phyloP scores from a whole-genome alignment of 75 land plant genomes.

The Azolla pinnata region DNA sequence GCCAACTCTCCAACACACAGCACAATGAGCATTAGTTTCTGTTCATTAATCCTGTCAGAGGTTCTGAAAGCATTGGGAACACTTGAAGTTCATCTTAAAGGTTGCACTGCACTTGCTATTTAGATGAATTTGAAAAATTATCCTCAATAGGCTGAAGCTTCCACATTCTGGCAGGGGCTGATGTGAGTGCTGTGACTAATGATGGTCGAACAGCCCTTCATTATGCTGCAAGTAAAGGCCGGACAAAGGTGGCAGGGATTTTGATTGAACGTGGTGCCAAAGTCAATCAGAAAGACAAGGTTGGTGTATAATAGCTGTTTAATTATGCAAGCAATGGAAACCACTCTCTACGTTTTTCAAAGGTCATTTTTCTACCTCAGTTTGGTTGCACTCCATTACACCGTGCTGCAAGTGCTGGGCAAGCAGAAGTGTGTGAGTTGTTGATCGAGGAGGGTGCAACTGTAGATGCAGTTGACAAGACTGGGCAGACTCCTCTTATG shows the following conservation, averaged over 20 bases:
- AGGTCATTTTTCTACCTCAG: constrained; percentile 23
- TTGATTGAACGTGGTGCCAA: constrained; percentile 68
- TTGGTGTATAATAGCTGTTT: too few relatives aligned
- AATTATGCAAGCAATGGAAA: too few relatives aligned
- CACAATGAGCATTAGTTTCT: too few relatives aligned
- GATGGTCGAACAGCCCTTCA: constrained; percentile 95
- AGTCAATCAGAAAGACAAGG: constrained; percentile 82
- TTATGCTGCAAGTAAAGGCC: constrained; percentile 97
- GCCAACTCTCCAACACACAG: too few relatives aligned
- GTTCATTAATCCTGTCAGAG: too few relatives aligned
- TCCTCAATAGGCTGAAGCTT: neutral
- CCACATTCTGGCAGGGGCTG: constrained; percentile 60
- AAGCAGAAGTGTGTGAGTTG: constrained; percentile 68
- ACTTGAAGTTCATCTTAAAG: too few relatives aligned
- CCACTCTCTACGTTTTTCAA: too few relatives aligned
- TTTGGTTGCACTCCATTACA: constrained; percentile 96
- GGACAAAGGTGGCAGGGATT: constrained; percentile 56
- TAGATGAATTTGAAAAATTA: neutral
- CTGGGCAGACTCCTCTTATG: constrained; percentile 97
- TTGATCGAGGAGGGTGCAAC: constrained; percentile 97
- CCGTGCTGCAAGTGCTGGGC: constrained; percentile 89
- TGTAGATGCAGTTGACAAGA: constrained; percentile 70
- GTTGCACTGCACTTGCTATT: neutral
- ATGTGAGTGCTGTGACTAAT: constrained; percentile 58
- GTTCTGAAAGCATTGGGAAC: too few relatives aligned